Conservation (phyloP, 495 filamentous ascomycete genomes). For the Bathelium albidoporum region DNA sequence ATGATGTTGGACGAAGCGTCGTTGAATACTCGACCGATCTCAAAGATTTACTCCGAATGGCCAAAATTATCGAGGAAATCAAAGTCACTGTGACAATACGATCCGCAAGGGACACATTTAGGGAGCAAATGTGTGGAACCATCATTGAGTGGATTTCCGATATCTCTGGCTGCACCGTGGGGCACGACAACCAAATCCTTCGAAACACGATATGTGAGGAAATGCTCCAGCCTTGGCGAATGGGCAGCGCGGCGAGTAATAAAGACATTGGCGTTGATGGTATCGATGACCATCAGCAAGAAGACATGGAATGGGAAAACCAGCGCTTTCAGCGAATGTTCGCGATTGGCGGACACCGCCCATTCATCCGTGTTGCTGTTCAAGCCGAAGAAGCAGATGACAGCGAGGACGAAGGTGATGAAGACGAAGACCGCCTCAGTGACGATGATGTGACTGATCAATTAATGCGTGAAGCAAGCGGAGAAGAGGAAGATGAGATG, state of each 20-base stretch:
- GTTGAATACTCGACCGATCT: slow-evolving; percentile 65
- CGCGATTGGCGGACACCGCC: slow-evolving; percentile 9
- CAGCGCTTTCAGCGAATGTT: background rate
- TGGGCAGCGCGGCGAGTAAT: slow-evolving; percentile 77
- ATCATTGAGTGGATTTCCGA: slow-evolving; percentile 94
- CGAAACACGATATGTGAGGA: slow-evolving; percentile 79
- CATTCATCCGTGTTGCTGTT: slow-evolving; percentile 21
- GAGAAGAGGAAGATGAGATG: slow-evolving; percentile 24
- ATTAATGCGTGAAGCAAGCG: slow-evolving; percentile 21
- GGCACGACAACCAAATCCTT: slow-evolving; percentile 68
- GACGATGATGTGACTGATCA: slow-evolving; percentile 32
- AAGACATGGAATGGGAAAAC: slow-evolving; percentile 24
- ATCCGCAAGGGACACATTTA: slow-evolving; percentile 85
- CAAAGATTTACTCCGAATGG: slow-evolving; percentile 57
- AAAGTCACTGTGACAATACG: slow-evolving; percentile 93
- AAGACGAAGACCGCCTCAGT: slow-evolving; percentile 36
- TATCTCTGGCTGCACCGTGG: slow-evolving; percentile 81
- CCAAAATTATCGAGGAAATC: slow-evolving; percentile 82
- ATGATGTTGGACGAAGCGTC: slow-evolving; percentile 76
- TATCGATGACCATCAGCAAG: slow-evolving; percentile 73
- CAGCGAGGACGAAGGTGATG: slow-evolving; percentile 28
- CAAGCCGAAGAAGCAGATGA: slow-evolving; percentile 40
- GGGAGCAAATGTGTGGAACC: slow-evolving; percentile 97
- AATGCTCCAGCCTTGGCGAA: slow-evolving; percentile 73
- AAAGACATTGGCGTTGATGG: slow-evolving; percentile 73